Base-by-base conservation (phyloP, 2,329 filamentous ascomycete genomes). In the Penicillium vulpinum region DNA sequence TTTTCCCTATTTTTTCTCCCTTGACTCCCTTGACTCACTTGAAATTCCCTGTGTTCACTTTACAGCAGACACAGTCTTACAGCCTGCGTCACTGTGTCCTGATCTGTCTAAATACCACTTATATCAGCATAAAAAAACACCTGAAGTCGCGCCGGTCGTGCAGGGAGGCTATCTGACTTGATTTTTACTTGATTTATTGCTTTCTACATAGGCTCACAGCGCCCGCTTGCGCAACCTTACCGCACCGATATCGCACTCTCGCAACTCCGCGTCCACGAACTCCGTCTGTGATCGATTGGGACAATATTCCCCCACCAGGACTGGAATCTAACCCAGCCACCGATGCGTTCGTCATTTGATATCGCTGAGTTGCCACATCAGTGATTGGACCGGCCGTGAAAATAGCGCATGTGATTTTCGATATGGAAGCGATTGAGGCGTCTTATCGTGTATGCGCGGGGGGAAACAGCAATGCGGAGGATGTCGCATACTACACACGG, bases 141-240 rank as follows among this genome's bases (percentile, higher is more conserved):
- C 54, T 50, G 38, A 53, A 59, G 28, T 58, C 51, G 57, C 64
- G 63, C 63, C 60, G 64, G 59, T 59, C 61, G 62, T 64, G 56
- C 57, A 61, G 60, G 58, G 53, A 54, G 58, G 59, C 51, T 54
- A 51, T 46, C 41, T 50, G 57, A 50, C 39, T 39, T 16, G 26
- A 49, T 28, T 48, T 29, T 53, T 9, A 35, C 22, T 46, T 47
- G 36, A 46, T 44, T 36, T 51, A 45, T 43, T 38, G 2, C 26
- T 22, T 38, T 7, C n/a, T n/a, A n/a, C 29, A 38, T 44, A 47
- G 38, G 44, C 44, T 21, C 28, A 28, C 47, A 47, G 2, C n/a
- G 9, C 21, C 8, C 11, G 15, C 13, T 40, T 26, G 21, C 38
- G n/a, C 43, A n/a, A 31, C n/a, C 26, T 35, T 40, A 21, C 7